A percentile compares a stretch with the other conserved stretches of the same genome.
Evolutionary conservation across 2,329 filamentous ascomycete genomes (phyloP).

Genomic region (Aureobasidium sp.): DNA sequence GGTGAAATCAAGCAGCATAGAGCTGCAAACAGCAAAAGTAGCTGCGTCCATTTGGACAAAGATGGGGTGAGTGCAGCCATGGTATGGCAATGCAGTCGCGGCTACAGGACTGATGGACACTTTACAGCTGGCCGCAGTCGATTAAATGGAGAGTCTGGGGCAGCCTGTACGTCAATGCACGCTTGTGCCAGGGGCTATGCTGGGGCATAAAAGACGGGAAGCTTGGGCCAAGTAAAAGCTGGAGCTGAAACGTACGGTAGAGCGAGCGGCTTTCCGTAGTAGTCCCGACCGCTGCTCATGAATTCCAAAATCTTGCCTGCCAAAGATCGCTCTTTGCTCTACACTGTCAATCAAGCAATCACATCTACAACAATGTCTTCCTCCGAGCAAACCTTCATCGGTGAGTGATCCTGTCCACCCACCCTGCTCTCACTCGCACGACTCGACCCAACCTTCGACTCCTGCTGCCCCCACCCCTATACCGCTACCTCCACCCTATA

Average conservation of each 20-base stretch:
- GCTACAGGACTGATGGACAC: background rate
- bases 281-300: background rate
- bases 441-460: background rate
- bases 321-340: conserved; percentile 27
- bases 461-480: too few relatives aligned
- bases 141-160: background rate
- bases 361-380: conserved; percentile 45
- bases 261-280: background rate
- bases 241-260: background rate
- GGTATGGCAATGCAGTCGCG: background rate
- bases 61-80: conserved; percentile 21
- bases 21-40: conserved; percentile 53
- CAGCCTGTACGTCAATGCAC: background rate
- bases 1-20: conserved; percentile 56
- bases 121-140: background rate
- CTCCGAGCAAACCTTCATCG: conserved; percentile 69
- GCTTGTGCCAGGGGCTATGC: background rate
- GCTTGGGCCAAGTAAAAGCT: conserved; percentile 2
- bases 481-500: background rate
- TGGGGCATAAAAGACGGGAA: background rate
- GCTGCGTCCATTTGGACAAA: conserved; percentile 59
- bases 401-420: too few relatives aligned
- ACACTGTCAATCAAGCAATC: conserved; percentile 28
- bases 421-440: too few relatives aligned
- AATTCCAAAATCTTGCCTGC: conserved; percentile 7